Evolutionary conservation across 2,329 filamentous ascomycete genomes (phyloP).

Genomic region (Sporothrix luriei): DNA sequence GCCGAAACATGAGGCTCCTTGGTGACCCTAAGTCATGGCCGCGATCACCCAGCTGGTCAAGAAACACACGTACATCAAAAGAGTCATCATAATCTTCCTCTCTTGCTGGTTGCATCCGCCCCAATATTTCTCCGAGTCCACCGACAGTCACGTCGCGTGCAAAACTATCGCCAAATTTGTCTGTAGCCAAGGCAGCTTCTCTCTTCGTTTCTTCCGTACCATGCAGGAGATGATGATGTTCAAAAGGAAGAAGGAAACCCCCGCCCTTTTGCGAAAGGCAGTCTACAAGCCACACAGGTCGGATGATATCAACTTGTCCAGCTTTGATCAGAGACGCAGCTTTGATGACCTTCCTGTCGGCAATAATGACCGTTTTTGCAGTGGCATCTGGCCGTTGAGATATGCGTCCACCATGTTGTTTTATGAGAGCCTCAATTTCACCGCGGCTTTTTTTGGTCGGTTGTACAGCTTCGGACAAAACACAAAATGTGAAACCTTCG

Average conservation of each 20-base stretch:
- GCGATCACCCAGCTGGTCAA: constrained; percentile 58
- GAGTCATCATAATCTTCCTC: constrained; percentile 30
- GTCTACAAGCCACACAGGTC: constrained; percentile 80
- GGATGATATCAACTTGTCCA: constrained; percentile 71
- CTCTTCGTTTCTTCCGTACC: constrained; percentile 59
- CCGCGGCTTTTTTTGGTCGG: constrained; percentile 75
- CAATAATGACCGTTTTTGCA: constrained; percentile 69
- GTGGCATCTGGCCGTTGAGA: constrained; percentile 70
- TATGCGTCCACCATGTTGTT: constrained; percentile 77
- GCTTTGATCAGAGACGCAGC: constrained; percentile 78
- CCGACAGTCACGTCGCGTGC: constrained; percentile 58
- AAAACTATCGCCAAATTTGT: constrained; percentile 83
- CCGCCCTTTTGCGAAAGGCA: constrained; percentile 64
- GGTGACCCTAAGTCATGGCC: constrained; percentile 57
- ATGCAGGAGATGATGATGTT: constrained; percentile 70
- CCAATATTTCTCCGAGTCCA: constrained; percentile 49
- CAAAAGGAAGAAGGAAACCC: constrained; percentile 65
- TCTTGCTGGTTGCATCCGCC: constrained; percentile 36
- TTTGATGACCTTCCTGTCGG: constrained; percentile 78
- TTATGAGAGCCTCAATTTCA: constrained; percentile 79
- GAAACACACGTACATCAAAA: constrained; percentile 53
- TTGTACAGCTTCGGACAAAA: constrained; percentile 73
- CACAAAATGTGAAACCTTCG: constrained; percentile 74
- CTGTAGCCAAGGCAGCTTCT: constrained; percentile 64
- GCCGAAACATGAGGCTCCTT: constrained; percentile 57